Evolutionary conservation across 1,139 yeast genomes (phyloP).

Genomic region (Suhomyces panamericanus): DNA sequence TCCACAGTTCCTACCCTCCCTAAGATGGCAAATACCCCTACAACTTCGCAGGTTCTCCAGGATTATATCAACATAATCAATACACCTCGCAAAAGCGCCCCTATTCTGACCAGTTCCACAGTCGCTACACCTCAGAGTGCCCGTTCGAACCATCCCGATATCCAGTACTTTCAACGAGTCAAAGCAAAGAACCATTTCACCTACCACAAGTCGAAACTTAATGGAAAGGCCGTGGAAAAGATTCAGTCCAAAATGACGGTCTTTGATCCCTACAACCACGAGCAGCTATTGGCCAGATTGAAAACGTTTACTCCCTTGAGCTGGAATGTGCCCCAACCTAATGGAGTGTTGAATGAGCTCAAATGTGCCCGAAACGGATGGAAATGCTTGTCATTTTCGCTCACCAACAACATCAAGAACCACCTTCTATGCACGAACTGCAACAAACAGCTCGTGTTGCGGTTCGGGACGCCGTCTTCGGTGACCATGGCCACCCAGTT

Average conservation of each 20-base stretch:
- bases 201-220: slow-evolving; percentile 30
- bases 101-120: neutral
- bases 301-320: slow-evolving; percentile 34
- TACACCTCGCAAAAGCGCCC: slow-evolving; percentile 17
- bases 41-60: slow-evolving; percentile 33
- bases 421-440: slow-evolving; percentile 39
- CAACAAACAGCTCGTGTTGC: slow-evolving; percentile 29
- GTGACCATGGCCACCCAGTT: slow-evolving; percentile 1
- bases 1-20: slow-evolving; percentile 6
- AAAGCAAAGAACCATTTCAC: slow-evolving; percentile 39
- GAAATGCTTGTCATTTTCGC: slow-evolving; percentile 36
- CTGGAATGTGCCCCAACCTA: slow-evolving; percentile 33
- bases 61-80: slow-evolving; percentile 31
- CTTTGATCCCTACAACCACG: slow-evolving; percentile 39
- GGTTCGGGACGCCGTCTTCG: slow-evolving; percentile 20
- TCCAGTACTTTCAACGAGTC: slow-evolving; percentile 39
- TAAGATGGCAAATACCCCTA: slow-evolving; percentile 12
- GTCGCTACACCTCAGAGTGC: slow-evolving; percentile 2
- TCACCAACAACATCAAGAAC: slow-evolving; percentile 28
- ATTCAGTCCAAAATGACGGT: slow-evolving; percentile 18
- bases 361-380: slow-evolving; percentile 46
- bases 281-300: slow-evolving; percentile 29
- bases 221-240: slow-evolving; percentile 13
- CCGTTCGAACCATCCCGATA: slow-evolving; percentile 34
- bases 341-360: slow-evolving; percentile 29